Evolutionary conservation across 208 protist species (phyloP).

Genomic region (Wallacemonas sp.): DNA sequence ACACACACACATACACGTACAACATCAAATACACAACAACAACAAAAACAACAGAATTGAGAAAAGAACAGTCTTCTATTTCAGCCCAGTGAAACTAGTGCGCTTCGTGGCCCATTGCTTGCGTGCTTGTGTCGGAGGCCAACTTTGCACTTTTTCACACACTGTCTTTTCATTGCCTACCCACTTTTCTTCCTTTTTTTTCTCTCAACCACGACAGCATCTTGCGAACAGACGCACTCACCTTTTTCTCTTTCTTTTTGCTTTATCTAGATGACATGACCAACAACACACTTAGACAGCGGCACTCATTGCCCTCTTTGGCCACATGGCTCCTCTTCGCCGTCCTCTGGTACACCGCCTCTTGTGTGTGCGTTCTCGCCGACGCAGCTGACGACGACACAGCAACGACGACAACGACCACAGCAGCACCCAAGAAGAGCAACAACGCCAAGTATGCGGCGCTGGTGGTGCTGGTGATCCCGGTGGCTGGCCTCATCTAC

Average conservation of each 20-base stretch:
- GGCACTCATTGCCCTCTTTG: neutral
- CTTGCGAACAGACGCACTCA: too few species aligned
- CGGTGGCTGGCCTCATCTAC: conserved; percentile 26
- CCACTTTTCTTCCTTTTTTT: neutral
- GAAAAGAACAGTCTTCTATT: neutral
- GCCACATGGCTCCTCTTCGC: neutral
- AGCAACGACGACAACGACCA: conserved; percentile 7
- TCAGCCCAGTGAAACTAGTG: too few species aligned
- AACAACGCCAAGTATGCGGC: conserved; percentile 25
- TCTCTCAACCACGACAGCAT: too few species aligned
- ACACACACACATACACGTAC: neutral
- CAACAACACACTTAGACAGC: neutral
- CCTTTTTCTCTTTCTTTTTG: conserved; percentile 1
- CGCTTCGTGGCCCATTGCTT: too few species aligned
- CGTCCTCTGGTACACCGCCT: neutral
- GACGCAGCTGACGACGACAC: neutral
- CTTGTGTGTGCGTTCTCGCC: neutral
- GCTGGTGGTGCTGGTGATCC: conserved; percentile 55
- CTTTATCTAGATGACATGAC: neutral
- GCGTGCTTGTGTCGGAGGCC: too few species aligned
- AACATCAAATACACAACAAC: neutral
- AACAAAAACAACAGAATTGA: conserved; percentile 15
- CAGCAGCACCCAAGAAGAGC: conserved; percentile 10
- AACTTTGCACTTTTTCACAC: too few species aligned
- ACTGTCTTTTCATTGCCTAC: conserved; percentile 7